Evolutionary conservation across 352 stramenopile genomes (phyloP).

Genomic region (Globisporangium rhizosaccharum): DNA sequence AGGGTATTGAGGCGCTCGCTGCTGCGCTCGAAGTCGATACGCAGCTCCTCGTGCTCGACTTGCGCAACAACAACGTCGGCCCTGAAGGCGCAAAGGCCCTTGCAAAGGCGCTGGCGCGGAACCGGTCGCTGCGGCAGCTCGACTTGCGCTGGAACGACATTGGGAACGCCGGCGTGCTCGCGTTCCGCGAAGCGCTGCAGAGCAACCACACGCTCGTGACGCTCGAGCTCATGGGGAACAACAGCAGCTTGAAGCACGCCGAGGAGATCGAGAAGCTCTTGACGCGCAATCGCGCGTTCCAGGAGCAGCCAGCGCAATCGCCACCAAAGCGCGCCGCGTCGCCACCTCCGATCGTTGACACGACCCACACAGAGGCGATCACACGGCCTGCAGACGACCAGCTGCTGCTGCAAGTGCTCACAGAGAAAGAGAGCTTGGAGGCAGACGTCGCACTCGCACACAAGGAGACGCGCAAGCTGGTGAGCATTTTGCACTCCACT

Average conservation of each 20-base stretch:
- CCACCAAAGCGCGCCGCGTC: neutral
- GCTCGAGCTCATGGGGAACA: slow-evolving; percentile 73
- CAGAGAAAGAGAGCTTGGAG: slow-evolving; percentile 63
- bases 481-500: slow-evolving; percentile 8
- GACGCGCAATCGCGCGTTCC: slow-evolving; percentile 50
- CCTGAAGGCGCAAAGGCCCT: slow-evolving; percentile 64
- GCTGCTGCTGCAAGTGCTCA: slow-evolving; percentile 55
- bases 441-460: slow-evolving; percentile 29
- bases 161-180: slow-evolving; percentile 59
- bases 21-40: slow-evolving; percentile 57
- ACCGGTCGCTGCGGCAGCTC: slow-evolving; percentile 61
- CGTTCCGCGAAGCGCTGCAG: slow-evolving; percentile 70
- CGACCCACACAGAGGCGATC: neutral
- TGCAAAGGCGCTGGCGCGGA: slow-evolving; percentile 44
- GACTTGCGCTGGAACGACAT: slow-evolving; percentile 85
- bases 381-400: slow-evolving; percentile 29
- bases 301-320: slow-evolving; percentile 7
- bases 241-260: slow-evolving; percentile 61
- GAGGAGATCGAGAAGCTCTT: slow-evolving; percentile 62
- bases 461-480: slow-evolving; percentile 43
- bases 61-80: slow-evolving; percentile 84
- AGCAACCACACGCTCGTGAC: slow-evolving; percentile 55
- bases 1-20: slow-evolving; percentile 61
- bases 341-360: neutral
- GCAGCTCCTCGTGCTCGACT: slow-evolving; percentile 55